phyloP scores from a whole-genome alignment of 2,329 filamentous ascomycete species.

The Acephala macrosclerotiorum region DNA sequence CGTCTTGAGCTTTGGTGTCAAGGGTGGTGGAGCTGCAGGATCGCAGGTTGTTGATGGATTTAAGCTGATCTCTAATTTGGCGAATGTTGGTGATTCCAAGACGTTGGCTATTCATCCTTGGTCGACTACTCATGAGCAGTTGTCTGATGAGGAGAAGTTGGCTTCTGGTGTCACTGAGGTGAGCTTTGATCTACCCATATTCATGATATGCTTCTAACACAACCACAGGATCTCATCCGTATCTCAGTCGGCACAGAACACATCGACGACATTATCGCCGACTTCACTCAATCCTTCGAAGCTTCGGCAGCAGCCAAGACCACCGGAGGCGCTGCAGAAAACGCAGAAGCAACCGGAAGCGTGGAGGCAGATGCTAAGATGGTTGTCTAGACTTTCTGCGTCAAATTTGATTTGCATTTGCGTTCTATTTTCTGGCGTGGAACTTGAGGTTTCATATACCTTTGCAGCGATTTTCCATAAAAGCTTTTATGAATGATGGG shows the following conservation, averaged over 20 bases:
- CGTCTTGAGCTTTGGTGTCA: conserved; percentile 92
- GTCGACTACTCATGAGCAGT: conserved; percentile 94
- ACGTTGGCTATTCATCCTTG: conserved; percentile 94
- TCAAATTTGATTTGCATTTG: background rate
- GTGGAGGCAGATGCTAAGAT: conserved; percentile 36
- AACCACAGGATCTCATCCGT: conserved; percentile 79
- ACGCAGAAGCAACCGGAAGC: conserved; percentile 33
- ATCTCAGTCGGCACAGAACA: conserved; percentile 96
- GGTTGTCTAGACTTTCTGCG: conserved; percentile 32
- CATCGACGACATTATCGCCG: conserved; percentile 95
- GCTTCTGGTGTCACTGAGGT: conserved; percentile 84
- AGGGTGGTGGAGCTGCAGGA: conserved; percentile 84
- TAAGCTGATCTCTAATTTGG: conserved; percentile 93
- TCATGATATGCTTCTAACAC: conserved; percentile 15
- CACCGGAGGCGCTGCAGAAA: conserved; percentile 36
- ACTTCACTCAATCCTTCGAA: conserved; percentile 91
- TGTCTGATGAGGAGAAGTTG: conserved; percentile 80
- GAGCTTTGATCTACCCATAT: conserved; percentile 30
- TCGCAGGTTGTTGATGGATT: conserved; percentile 91
- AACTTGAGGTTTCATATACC: conserved; percentile 21
- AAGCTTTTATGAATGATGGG: conserved; percentile 1
- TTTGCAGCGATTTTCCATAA: conserved; percentile 19
- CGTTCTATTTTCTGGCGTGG: background rate
- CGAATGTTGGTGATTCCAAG: conserved; percentile 96
- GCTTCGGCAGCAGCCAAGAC: conserved; percentile 56